These are phyloP conservation scores for Podospora tetraspora DNA, from an alignment of 495 filamentous ascomycete genomes.

Conservation along the genomic window DNA sequence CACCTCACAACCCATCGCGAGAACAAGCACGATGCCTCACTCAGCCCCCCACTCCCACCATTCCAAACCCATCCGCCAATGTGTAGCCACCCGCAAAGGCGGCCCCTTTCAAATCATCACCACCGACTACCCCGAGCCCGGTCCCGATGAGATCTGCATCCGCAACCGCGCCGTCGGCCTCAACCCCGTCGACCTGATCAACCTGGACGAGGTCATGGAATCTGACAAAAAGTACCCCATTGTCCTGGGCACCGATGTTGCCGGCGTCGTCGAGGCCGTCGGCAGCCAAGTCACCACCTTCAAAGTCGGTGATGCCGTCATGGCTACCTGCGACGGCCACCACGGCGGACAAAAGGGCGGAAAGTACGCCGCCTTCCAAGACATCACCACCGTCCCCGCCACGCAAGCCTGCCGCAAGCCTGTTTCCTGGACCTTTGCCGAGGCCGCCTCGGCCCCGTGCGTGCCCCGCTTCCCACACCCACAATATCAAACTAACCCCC, in stretches of 20 bases:
- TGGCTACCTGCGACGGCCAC: slow-evolving; percentile 21
- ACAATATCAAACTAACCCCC: too few relatives aligned
- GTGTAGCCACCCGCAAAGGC: slow-evolving; percentile 10
- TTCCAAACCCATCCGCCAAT: slow-evolving; percentile 6
- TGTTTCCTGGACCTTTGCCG: slow-evolving; percentile 29
- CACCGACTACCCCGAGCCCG: slow-evolving; percentile 24
- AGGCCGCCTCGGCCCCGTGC: slow-evolving; percentile 42
- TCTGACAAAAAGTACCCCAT: slow-evolving; percentile 19
- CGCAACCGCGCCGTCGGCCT: slow-evolving; percentile 32
- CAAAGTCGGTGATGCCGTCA: slow-evolving; percentile 38
- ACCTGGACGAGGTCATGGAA: slow-evolving; percentile 4
- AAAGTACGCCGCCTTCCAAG: slow-evolving; percentile 29
- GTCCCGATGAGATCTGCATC: slow-evolving; percentile 33
- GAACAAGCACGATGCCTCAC: slow-evolving; percentile 5
- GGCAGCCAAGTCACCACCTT: slow-evolving; percentile 26
- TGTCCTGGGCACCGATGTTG: slow-evolving; percentile 33
- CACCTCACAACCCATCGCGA: background rate
- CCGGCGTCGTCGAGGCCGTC: slow-evolving; percentile 35
- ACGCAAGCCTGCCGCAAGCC: slow-evolving; percentile 40
- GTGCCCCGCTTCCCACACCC: too few relatives aligned
- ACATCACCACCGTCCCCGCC: slow-evolving; percentile 32
- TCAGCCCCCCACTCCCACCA: background rate
- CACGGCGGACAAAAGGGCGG: slow-evolving; percentile 16
- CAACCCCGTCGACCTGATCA: slow-evolving; percentile 36
- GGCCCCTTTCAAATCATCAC: slow-evolving; percentile 11